These are phyloP conservation scores for Mikania micrantha DNA, from an alignment of 129 eudicot genomes.

Conservation along the genomic window DNA sequence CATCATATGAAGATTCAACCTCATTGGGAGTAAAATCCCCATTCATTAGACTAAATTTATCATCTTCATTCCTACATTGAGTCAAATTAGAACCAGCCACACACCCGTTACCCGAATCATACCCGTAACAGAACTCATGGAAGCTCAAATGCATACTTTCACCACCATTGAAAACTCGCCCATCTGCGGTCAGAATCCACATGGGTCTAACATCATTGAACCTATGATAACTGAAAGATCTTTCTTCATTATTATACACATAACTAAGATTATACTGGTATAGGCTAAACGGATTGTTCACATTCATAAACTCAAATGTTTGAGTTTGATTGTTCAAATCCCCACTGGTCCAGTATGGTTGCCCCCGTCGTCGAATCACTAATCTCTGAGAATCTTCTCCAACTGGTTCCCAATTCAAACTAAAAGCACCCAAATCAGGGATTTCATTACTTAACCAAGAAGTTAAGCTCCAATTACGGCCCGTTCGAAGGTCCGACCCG, in stretches of 20 bases:
- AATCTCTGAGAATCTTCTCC: background rate
- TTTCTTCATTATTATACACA: constrained; percentile 23
- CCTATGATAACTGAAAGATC: constrained; percentile 9
- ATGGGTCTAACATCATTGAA: background rate
- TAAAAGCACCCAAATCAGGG: constrained; percentile 27
- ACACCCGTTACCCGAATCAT: constrained; percentile 24
- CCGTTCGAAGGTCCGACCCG: constrained; percentile 10
- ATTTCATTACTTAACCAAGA: constrained; percentile 18
- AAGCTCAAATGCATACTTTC: background rate
- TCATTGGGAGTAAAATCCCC: constrained; percentile 11
- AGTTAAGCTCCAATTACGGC: constrained; percentile 17
- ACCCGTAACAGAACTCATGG: constrained; percentile 29
- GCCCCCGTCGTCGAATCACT: constrained; percentile 14
- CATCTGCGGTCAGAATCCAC: constrained; percentile 6
- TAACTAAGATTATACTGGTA: constrained; percentile 18
- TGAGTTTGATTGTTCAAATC: background rate
- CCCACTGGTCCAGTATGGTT: constrained; percentile 12
- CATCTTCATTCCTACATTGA: constrained; percentile 9
- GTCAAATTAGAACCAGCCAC: constrained; percentile 12
- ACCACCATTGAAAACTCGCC: constrained; percentile 6
- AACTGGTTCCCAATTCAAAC: constrained; percentile 16
- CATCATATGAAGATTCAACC: background rate
- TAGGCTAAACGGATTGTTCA: background rate
- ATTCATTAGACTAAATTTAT: background rate
- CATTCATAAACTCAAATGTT: constrained; percentile 9